Conservation (phyloP, 2,329 filamentous ascomycete species). For the Epichloe typhina region DNA sequence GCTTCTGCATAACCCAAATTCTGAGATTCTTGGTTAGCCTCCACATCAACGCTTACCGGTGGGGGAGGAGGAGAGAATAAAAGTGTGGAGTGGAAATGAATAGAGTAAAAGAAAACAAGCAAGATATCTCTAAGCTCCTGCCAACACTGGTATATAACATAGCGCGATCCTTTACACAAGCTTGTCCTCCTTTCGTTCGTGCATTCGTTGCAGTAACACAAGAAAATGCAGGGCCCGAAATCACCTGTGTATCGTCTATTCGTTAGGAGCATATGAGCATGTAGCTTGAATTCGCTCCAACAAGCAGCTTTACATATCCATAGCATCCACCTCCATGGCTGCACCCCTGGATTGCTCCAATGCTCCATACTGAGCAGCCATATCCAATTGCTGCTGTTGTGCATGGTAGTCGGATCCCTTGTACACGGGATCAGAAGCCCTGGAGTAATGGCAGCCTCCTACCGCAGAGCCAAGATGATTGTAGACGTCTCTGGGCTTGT, state of each 20-base stretch:
- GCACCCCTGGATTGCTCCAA: constrained; percentile 35
- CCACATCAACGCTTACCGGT: neutral
- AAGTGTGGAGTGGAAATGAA: neutral
- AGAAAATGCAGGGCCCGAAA: neutral
- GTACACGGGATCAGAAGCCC: constrained; percentile 59
- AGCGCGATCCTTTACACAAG: neutral
- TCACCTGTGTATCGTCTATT: neutral
- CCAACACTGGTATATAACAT: neutral
- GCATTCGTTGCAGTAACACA: neutral
- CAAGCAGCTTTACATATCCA: constrained; percentile 26
- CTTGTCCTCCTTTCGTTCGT: neutral
- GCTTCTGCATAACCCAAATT: neutral
- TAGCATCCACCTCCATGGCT: constrained; percentile 32
- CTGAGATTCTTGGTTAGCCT: constrained; percentile 3
- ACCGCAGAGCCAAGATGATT: constrained; percentile 29
- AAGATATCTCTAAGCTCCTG: neutral
- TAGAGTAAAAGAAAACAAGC: neutral
- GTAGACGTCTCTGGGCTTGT: constrained; percentile 27
- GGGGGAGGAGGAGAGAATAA: neutral
- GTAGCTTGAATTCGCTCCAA: neutral
- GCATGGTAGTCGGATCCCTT: constrained; percentile 29
- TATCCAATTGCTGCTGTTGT: constrained; percentile 39
- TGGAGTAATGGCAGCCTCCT: constrained; percentile 31
- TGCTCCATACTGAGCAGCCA: constrained; percentile 58
- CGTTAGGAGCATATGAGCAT: neutral